Evolutionary conservation across 257 asterid genomes (phyloP), one percentile per base, ranked within the genome.

Genomic region (Plantago major): DNA sequence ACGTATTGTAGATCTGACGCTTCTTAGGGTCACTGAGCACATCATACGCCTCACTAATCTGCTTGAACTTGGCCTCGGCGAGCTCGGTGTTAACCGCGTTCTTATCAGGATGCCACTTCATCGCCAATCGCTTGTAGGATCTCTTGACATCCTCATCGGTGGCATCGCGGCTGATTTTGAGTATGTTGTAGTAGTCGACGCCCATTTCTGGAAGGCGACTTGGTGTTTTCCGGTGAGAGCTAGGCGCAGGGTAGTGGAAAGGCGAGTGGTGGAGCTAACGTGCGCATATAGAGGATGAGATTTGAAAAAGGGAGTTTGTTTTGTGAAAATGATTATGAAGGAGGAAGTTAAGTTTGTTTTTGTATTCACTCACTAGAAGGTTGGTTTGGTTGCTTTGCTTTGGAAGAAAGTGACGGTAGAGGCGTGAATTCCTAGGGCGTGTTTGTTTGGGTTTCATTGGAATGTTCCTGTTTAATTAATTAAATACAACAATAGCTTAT

Each of bases 51-150:
- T 89, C 97, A 7, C 94, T 85, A 13, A 93, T 93, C 82, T 83
- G 84, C 90, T 93, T 93, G 79, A 93, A 89, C 60, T 87, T 93
- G 4, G 94, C 97, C 87, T 93, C 99, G 0, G 97, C 94, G 64
- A 78, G 87, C 62, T 77, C 68, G 4, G 83, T 78, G 82, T 83
- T 84, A 44, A 76, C 84, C 11, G 78, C 77, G 67, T 93, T 87
- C 89, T 89, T 93, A 49, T 93, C 99, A 44, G 99, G 99, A 67
- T 93, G 99, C 95, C 94, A 89, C 52, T 83, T 89, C 99, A 93
- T 93, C 13, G 96, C 99, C 68, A 93, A 58, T 46, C 81, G 78
- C 84, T 79, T 82, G 82, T 87, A 93, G 2, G 99, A 81, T 74
- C 70, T 93, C 90, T 87, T 89, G 62, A 93, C 52, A 57, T 89